A percentile compares a stretch with the other conserved stretches of the same genome.
These are phyloP conservation scores for Chaetomium globosum DNA, from an alignment of 2,329 filamentous ascomycete genomes.

Conservation along the genomic window DNA sequence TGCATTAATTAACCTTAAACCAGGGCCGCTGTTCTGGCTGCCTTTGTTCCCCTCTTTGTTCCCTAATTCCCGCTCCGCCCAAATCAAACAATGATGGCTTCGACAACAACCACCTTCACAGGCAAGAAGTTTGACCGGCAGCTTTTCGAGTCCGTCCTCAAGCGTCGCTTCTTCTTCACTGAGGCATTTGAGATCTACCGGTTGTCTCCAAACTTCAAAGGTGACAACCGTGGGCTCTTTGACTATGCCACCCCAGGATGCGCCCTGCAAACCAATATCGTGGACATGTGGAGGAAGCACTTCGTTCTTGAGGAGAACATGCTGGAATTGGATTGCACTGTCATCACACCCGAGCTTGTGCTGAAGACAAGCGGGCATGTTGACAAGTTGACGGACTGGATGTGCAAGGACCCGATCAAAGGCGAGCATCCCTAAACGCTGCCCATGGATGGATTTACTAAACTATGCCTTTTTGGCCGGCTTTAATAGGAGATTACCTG, in stretches of 20 bases:
- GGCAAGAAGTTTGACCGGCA: conserved; percentile 56
- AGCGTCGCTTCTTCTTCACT: conserved; percentile 66
- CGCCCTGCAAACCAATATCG: conserved; percentile 65
- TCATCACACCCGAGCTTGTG: conserved; percentile 16
- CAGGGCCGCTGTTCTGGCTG: too few species aligned
- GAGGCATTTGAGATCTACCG: conserved; percentile 64
- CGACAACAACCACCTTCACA: background rate
- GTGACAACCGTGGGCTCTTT: background rate
- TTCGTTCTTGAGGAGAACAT: conserved; percentile 72
- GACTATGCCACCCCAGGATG: conserved; percentile 52
- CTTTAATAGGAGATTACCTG: conserved; percentile 56
- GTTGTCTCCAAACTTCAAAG: background rate
- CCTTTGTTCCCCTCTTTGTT: too few species aligned
- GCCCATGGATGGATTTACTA: background rate
- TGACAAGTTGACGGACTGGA: conserved; percentile 59
- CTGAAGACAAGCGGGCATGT: conserved; percentile 17
- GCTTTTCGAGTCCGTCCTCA: conserved; percentile 65
- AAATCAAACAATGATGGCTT: background rate
- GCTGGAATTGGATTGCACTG: conserved; percentile 56
- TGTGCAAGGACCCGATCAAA: conserved; percentile 70
- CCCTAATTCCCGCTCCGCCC: background rate
- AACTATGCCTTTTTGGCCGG: background rate
- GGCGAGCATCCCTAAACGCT: conserved; percentile 41
- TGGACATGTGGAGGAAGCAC: conserved; percentile 59
- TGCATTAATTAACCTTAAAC: too few species aligned